Evolutionary conservation across 148 eudicot genomes (phyloP), one percentile per base, ranked within the genome.

Genomic region (Cornus kousa): DNA sequence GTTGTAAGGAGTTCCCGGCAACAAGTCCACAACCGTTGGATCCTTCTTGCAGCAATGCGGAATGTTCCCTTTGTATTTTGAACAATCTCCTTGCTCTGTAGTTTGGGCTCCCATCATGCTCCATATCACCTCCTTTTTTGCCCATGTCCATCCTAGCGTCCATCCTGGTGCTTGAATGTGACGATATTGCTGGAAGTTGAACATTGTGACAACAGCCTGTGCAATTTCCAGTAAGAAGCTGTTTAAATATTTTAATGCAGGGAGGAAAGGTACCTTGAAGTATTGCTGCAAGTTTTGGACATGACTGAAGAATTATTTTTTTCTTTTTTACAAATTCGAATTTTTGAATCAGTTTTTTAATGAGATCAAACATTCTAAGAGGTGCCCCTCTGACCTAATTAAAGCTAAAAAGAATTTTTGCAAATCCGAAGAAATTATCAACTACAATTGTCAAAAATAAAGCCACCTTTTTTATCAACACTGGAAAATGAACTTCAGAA

Each of bases 121-220:
- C 91, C 93, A 88, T 71, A 90, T 88, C 14, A 90, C 90, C 72
- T 90, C 93, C 50, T 91, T 88, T 73, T 87, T 84, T 6, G 93
- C 88, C 95, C 95, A 91, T 6, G 93, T 82, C 95, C 95, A 91
- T 33, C 90, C 85, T 72, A 91, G 77, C 39, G 86, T 31, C 91
- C 95, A 90, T 10, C 91, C 93, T 0, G 91, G 93, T 5, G 87
- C 87, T 83, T 82, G 85, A 33, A 88, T 87, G 81, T 83, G 87
- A 20, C 93, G 91, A 60, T 87, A 87, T 79, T 85, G 88, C 77
- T 90, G 90, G 85, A 85, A 88, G 80, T 90, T 90, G 78, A 69
- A 87, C 80, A 87, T 87, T 14, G 90, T 87, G 32, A 87, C 90
- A 23, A 79, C 82, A n/a, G 90, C 90, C 90, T 87, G 73, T 68